Evolutionary conservation across 495 filamentous ascomycete species (phyloP).

Genomic region (Alectoria sarmentosa): DNA sequence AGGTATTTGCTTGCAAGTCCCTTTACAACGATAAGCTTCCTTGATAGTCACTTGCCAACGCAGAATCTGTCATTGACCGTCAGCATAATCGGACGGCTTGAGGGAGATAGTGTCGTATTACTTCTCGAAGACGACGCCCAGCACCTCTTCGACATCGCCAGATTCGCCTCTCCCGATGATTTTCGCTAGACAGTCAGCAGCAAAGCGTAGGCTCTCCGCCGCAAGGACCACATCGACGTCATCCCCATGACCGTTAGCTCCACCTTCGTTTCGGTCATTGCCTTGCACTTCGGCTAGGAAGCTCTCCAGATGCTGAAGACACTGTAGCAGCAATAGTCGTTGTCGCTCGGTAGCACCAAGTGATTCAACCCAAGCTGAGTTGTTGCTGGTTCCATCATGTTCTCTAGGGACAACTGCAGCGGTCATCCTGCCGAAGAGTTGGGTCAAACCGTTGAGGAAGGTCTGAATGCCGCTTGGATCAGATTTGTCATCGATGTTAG

Average conservation of each 20-base stretch:
- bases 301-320: slow-evolving; percentile 56
- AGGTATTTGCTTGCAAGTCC: not conserved
- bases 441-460: slow-evolving; percentile 59
- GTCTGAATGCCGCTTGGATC: slow-evolving; percentile 61
- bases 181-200: slow-evolving; percentile 69
- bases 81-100: slow-evolving; percentile 19
- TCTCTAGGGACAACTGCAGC: slow-evolving; percentile 37
- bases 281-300: slow-evolving; percentile 48
- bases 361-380: slow-evolving; percentile 68
- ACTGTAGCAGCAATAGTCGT: slow-evolving; percentile 67
- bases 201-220: slow-evolving; percentile 81
- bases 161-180: slow-evolving; percentile 83
- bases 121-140: slow-evolving; percentile 98
- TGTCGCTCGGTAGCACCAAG: slow-evolving; percentile 88
- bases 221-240: slow-evolving; percentile 80
- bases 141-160: slow-evolving; percentile 92
- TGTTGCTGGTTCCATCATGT: slow-evolving; percentile 39
- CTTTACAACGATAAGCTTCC: not conserved
- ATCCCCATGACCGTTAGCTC: slow-evolving; percentile 30
- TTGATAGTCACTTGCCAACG: slow-evolving; percentile 54
- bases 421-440: slow-evolving; percentile 68
- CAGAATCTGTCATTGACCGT: slow-evolving; percentile 47
- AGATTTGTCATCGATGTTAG: not conserved
- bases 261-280: slow-evolving; percentile 28
- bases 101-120: slow-evolving; percentile 35